Conservation (phyloP, 306 rosid genomes). For the Vigna radiata region DNA sequence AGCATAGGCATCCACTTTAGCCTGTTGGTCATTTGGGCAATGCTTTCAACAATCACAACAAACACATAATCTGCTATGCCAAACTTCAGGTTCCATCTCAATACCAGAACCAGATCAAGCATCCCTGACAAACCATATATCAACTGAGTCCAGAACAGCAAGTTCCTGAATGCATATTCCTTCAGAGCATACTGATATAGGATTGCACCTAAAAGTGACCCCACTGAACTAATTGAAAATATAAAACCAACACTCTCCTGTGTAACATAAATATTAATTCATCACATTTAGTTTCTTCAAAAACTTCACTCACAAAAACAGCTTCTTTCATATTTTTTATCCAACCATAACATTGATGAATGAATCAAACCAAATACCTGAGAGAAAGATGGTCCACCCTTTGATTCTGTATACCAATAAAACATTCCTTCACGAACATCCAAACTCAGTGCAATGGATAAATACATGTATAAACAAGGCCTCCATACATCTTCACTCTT, state of each 20-base stretch:
- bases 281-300: neutral
- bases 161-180: conserved; percentile 83
- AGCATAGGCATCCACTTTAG: conserved; percentile 99
- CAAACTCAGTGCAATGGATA: conserved; percentile 81
- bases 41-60: conserved; percentile 82
- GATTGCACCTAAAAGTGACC: conserved; percentile 86
- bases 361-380: conserved; percentile 60
- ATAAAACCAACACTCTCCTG: conserved; percentile 92
- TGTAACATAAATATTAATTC: conserved; percentile 39
- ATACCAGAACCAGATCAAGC: conserved; percentile 76
- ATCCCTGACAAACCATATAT: conserved; percentile 80
- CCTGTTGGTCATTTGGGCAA: conserved; percentile 72
- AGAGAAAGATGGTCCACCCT: conserved; percentile 83
- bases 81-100: conserved; percentile 70
- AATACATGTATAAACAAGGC: conserved; percentile 89
- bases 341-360: neutral
- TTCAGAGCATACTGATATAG: conserved; percentile 86
- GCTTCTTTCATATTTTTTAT: no score
- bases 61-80: conserved; percentile 88
- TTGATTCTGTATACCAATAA: conserved; percentile 92
- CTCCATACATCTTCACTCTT: conserved; percentile 80
- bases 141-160: conserved; percentile 95
- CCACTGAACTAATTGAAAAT: conserved; percentile 82
- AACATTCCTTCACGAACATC: conserved; percentile 88
- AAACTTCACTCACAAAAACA: no score